phyloP scores from a whole-genome alignment of 805 yeast genomes.

The Dipodascus albidus region DNA sequence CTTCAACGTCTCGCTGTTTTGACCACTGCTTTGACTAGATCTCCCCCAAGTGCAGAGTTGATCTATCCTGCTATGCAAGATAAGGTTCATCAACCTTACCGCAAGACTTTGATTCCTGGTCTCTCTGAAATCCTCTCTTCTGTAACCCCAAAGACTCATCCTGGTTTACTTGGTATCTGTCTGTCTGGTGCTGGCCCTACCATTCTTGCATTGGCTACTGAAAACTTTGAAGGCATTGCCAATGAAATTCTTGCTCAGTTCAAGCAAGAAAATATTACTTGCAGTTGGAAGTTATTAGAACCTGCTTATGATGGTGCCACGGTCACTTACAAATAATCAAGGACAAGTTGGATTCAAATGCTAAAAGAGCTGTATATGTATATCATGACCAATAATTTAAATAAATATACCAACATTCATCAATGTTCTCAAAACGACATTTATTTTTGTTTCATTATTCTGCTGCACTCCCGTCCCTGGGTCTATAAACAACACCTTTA shows the following conservation, averaged over 20 bases:
- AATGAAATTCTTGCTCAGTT: constrained; percentile 60
- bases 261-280: constrained; percentile 49
- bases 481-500: constrained; percentile 76
- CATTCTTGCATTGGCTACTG: constrained; percentile 84
- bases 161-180: constrained; percentile 87
- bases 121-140: constrained; percentile 65
- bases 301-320: constrained; percentile 83
- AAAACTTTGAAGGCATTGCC: constrained; percentile 77
- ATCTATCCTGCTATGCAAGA: constrained; percentile 96
- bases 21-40: constrained; percentile 82
- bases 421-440: neutral
- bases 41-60: constrained; percentile 69
- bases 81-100: constrained; percentile 92
- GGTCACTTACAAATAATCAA: constrained; percentile 30
- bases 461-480: constrained; percentile 71
- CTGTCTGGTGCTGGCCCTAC: constrained; percentile 98
- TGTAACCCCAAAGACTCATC: constrained; percentile 71
- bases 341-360: neutral
- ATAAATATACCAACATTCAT: neutral
- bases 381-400: neutral
- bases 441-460: constrained; percentile 20
- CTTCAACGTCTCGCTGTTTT: constrained; percentile 86
- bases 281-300: constrained; percentile 75
- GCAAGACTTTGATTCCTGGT: constrained; percentile 87
- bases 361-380: neutral